Conservation (phyloP, 2,329 filamentous ascomycete species). For the Furcasterigmium sp. region DNA sequence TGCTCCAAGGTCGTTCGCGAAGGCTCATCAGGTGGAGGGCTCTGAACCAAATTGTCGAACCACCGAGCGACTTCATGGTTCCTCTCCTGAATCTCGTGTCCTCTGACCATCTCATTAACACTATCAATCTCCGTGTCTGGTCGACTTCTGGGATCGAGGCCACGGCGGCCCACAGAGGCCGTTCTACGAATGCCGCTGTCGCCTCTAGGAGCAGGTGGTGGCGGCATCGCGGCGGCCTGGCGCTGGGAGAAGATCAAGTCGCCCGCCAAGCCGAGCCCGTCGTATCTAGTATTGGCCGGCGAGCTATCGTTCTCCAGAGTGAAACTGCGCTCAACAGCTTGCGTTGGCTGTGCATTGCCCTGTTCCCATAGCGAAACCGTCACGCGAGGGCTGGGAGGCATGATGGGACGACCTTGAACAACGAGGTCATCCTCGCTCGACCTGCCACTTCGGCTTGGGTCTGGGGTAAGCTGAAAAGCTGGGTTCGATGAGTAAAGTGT, state of each 20-base stretch:
- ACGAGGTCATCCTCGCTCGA: constrained; percentile 48
- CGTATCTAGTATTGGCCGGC: constrained; percentile 26
- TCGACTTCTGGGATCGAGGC: constrained; percentile 42
- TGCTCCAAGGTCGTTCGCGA: constrained; percentile 11
- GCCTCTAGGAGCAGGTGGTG: constrained; percentile 25
- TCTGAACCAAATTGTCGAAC: constrained; percentile 17
- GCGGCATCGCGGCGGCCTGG: constrained; percentile 9
- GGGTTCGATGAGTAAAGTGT: constrained; percentile 21
- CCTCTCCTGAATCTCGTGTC: constrained; percentile 36
- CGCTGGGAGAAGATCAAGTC: constrained; percentile 27
- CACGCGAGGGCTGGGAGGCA: constrained; percentile 48
- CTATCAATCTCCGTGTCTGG: constrained; percentile 37
- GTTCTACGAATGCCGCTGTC: constrained; percentile 30
- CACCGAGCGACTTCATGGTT: constrained; percentile 46
- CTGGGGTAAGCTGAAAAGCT: constrained; percentile 40
- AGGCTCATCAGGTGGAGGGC: constrained; percentile 4
- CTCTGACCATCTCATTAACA: constrained; percentile 41
- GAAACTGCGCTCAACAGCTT: constrained; percentile 34
- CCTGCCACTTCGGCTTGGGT: constrained; percentile 41
- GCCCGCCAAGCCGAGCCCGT: constrained; percentile 30
- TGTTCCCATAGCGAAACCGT: constrained; percentile 52
- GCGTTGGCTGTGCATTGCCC: constrained; percentile 26
- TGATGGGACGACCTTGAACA: constrained; percentile 29
- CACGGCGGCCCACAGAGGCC: constrained; percentile 32
- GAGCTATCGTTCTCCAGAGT: constrained; percentile 24